A percentile compares a stretch with the other conserved stretches of the same genome.
phyloP scores from a whole-genome alignment of 176 grass and related monocot genomes.

The Typha latifolia region DNA sequence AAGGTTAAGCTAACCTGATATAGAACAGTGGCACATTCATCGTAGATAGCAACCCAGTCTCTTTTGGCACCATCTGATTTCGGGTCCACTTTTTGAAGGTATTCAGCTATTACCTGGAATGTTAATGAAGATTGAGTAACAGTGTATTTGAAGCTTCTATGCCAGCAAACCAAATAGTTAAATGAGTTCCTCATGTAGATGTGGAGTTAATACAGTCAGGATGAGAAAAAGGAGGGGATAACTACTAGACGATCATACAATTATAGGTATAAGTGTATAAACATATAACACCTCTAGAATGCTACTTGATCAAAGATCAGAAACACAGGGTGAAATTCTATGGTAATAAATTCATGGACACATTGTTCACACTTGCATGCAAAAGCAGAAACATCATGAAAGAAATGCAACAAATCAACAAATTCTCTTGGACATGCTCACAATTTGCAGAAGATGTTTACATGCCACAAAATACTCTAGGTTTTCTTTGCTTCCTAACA shows the following conservation, averaged over 20 bases:
- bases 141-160: neutral
- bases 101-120: slow-evolving; percentile 88
- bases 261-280: too few species aligned
- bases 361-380: neutral
- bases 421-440: neutral
- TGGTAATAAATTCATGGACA: neutral
- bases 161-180: neutral
- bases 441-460: neutral
- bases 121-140: neutral
- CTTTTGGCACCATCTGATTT: slow-evolving; percentile 98
- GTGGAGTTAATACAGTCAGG: too few species aligned
- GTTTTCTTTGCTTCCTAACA: too few species aligned
- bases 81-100: slow-evolving; percentile 96
- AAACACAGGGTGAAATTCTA: neutral
- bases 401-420: neutral
- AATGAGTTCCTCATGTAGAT: too few species aligned
- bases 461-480: neutral
- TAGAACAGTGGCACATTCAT: slow-evolving; percentile 87
- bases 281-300: too few species aligned
- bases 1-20: slow-evolving; percentile 54
- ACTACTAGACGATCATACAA: too few species aligned
- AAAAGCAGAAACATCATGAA: neutral
- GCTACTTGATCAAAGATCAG: neutral
- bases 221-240: too few species aligned
- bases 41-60: slow-evolving; percentile 99